phyloP scores from a whole-genome alignment of 129 eudicot species.

The Pulicaria dysenterica region DNA sequence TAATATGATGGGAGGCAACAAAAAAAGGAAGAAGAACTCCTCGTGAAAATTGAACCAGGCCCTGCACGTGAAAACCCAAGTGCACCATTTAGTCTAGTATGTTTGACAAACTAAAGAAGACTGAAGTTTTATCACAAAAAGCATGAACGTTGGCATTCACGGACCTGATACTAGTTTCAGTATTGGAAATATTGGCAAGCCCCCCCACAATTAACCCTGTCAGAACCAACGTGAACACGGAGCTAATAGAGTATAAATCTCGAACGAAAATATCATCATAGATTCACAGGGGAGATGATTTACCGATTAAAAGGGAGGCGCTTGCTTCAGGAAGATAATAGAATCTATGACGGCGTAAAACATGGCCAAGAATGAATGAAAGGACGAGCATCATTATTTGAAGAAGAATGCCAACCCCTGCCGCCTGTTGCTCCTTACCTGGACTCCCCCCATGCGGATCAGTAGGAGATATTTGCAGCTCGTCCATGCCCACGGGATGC shows the following conservation, averaged over 20 bases:
- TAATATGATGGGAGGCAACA: slow-evolving; percentile 98
- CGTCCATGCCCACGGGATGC: slow-evolving; percentile 44
- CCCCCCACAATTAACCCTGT: slow-evolving; percentile 93
- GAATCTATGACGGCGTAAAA: slow-evolving; percentile 87
- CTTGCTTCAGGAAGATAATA: slow-evolving; percentile 99
- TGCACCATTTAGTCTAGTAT: neutral
- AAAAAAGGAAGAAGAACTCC: slow-evolving; percentile 92
- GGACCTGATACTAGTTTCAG: slow-evolving; percentile 91
- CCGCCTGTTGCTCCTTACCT: slow-evolving; percentile 97
- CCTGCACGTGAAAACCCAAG: slow-evolving; percentile 41
- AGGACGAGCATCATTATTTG: slow-evolving; percentile 99
- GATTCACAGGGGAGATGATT: neutral
- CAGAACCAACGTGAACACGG: slow-evolving; percentile 7
- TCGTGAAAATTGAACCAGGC: slow-evolving; percentile 97
- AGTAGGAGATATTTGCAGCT: slow-evolving; percentile 70
- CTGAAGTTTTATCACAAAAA: neutral
- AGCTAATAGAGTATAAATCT: slow-evolving; percentile 11
- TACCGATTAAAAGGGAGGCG: slow-evolving; percentile 93
- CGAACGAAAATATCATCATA: neutral
- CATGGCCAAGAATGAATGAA: slow-evolving; percentile 95
- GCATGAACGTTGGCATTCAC: neutral
- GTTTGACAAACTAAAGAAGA: slow-evolving; percentile 16
- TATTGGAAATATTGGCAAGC: slow-evolving; percentile 89
- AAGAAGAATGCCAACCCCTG: slow-evolving; percentile 92
- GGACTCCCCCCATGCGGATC: slow-evolving; percentile 55